These are phyloP conservation scores for Nephelium lappaceum DNA, from an alignment of 345 rosid species.

Conservation along the genomic window DNA sequence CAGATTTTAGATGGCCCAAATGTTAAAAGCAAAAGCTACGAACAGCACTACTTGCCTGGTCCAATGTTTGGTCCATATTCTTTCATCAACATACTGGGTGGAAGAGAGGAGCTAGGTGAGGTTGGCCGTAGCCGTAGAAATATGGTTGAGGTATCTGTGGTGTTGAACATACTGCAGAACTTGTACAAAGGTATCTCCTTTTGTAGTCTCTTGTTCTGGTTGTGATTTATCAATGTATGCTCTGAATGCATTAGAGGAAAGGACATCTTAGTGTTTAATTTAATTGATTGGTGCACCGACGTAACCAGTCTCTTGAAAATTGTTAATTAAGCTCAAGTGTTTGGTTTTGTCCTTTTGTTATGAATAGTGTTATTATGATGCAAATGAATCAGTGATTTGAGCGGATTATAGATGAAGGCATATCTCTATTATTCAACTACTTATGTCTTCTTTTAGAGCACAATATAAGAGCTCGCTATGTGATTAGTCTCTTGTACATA, in stretches of 20 bases:
- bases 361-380: no score
- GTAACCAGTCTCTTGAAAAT: no score
- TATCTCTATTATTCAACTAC: neutral
- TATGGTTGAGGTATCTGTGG: slow-evolving; percentile 50
- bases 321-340: no score
- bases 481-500: slow-evolving; percentile 5
- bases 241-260: no score
- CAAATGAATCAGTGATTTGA: no score
- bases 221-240: no score
- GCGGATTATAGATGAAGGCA: no score
- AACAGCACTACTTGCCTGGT: slow-evolving; percentile 33
- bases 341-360: no score
- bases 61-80: slow-evolving; percentile 56
- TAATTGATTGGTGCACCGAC: no score
- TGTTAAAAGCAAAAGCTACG: slow-evolving; percentile 36
- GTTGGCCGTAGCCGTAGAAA: slow-evolving; percentile 34
- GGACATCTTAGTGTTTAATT: no score
- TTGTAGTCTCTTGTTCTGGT: neutral
- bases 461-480: neutral
- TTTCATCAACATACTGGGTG: slow-evolving; percentile 40
- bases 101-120: slow-evolving; percentile 39
- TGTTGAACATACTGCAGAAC: slow-evolving; percentile 30
- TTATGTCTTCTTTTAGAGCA: neutral
- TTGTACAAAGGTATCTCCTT: slow-evolving; percentile 43
- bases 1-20: slow-evolving; percentile 50